These are phyloP conservation scores for Antrodiella citrinella DNA, from an alignment of 768 basidiomycete species.

Conservation along the genomic window DNA sequence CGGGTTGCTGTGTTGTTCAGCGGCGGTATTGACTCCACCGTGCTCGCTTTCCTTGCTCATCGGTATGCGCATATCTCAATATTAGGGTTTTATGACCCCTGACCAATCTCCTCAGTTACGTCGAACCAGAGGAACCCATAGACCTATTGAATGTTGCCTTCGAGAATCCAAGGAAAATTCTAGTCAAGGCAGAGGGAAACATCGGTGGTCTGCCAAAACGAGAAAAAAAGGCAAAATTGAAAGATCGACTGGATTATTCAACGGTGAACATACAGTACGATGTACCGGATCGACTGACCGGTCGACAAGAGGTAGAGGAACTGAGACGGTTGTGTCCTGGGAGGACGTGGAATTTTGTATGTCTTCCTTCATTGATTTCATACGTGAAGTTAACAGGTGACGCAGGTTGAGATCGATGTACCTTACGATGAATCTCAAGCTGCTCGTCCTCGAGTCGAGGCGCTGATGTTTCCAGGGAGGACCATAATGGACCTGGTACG, in stretches of 20 bases:
- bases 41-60: constrained; percentile 75
- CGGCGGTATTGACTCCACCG: constrained; percentile 91
- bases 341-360: constrained; percentile 86
- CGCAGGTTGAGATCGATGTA: constrained; percentile 78
- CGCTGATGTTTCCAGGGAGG: constrained; percentile 67
- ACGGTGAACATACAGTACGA: constrained; percentile 37
- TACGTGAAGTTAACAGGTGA: constrained; percentile 6
- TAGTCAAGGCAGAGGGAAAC: constrained; percentile 39
- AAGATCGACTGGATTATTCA: constrained; percentile 17
- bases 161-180: constrained; percentile 83
- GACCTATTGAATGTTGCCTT: constrained; percentile 93
- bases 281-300: constrained; percentile 87
- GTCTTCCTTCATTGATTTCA: constrained; percentile 15
- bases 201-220: constrained; percentile 32
- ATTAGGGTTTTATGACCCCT: too few relatives aligned
- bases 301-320: constrained; percentile 71
- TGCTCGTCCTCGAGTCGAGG: constrained; percentile 47
- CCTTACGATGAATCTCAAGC: constrained; percentile 70
- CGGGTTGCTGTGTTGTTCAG: constrained; percentile 87
- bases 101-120: constrained; percentile 53
- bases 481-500: constrained; percentile 90
- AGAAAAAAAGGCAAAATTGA: constrained; percentile 31
- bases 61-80: too few relatives aligned
- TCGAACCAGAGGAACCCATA: constrained; percentile 73
- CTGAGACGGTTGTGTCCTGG: constrained; percentile 65